A percentile compares a stretch with the other conserved stretches of the same genome.
Conservation (phyloP, 371 early-diverging fungal genomes). For the Rhizopus microsporus region DNA sequence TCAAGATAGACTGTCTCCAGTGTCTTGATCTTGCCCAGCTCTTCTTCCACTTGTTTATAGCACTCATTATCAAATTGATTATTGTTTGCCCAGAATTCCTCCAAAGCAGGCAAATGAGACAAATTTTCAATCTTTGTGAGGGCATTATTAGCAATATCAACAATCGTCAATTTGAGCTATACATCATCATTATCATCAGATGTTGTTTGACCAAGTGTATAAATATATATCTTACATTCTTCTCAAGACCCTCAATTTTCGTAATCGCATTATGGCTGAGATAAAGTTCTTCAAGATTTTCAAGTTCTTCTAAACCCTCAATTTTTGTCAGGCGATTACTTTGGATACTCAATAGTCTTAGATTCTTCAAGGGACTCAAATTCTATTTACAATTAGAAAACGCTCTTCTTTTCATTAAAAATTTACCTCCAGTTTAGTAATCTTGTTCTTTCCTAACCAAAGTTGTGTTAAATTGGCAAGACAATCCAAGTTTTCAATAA, state of each 20-base stretch:
- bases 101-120: constrained; percentile 65
- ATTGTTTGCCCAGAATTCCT: constrained; percentile 92
- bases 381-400: constrained; percentile 23
- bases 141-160: constrained; percentile 87
- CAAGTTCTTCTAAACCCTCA: constrained; percentile 72
- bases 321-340: constrained; percentile 80
- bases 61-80: constrained; percentile 71
- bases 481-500: constrained; percentile 81
- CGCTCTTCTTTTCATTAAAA: background rate
- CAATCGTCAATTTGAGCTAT: constrained; percentile 64
- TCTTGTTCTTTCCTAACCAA: constrained; percentile 98
- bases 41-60: constrained; percentile 76
- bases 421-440: constrained; percentile 73
- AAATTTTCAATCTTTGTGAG: constrained; percentile 80
- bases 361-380: constrained; percentile 46
- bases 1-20: constrained; percentile 92
- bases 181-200: too few relatives aligned
- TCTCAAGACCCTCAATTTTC: constrained; percentile 77
- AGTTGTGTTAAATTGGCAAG: constrained; percentile 82
- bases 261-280: constrained; percentile 81
- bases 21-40: constrained; percentile 63
- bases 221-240: constrained; percentile 51
- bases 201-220: too few relatives aligned
- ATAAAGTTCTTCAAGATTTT: constrained; percentile 84
- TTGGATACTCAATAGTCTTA: constrained; percentile 84